Evolutionary conservation across 1,284 basidiomycete genomes (phyloP).

Genomic region (Marasmius oreades): DNA sequence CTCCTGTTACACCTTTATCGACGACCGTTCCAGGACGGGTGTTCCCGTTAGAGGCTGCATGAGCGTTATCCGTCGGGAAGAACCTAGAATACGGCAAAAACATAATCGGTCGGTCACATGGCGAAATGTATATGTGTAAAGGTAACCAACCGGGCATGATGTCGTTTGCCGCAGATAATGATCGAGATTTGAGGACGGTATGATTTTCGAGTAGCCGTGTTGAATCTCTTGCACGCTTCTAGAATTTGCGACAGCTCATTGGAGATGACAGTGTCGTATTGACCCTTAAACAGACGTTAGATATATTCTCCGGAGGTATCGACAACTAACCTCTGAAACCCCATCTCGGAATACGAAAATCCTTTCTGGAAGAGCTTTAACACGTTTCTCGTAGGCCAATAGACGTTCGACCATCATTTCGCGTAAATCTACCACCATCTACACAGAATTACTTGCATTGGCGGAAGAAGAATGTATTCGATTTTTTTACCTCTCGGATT

Average conservation of each 20-base stretch:
- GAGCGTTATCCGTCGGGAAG: slow-evolving; percentile 45
- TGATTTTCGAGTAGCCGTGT: slow-evolving; percentile 32
- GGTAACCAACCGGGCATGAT: slow-evolving; percentile 53
- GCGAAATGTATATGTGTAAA: not conserved
- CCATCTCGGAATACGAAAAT: slow-evolving; percentile 74
- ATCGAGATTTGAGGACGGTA: slow-evolving; percentile 68
- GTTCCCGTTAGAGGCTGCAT: slow-evolving; percentile 63
- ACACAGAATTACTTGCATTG: not conserved
- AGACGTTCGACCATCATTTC: slow-evolving; percentile 71
- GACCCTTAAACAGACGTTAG: slow-evolving; percentile 42
- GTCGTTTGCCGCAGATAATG: slow-evolving; percentile 76
- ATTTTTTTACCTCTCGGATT: slow-evolving; percentile 57
- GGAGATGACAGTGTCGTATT: slow-evolving; percentile 55
- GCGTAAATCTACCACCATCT: slow-evolving; percentile 66
- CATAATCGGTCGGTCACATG: slow-evolving; percentile 16
- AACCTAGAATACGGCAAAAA: slow-evolving; percentile 34
- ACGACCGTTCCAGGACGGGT: slow-evolving; percentile 73
- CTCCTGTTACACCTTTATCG: slow-evolving; percentile 67
- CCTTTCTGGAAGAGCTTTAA: slow-evolving; percentile 52
- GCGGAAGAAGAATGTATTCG: not conserved
- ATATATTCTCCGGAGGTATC: not conserved
- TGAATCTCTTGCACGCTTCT: slow-evolving; percentile 54
- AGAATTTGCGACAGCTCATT: slow-evolving; percentile 58
- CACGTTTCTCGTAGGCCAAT: slow-evolving; percentile 50
- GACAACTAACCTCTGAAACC: slow-evolving; percentile 60